Base-by-base conservation (phyloP, 805 yeast genomes). In the Cyberlindnera mycetangii region DNA sequence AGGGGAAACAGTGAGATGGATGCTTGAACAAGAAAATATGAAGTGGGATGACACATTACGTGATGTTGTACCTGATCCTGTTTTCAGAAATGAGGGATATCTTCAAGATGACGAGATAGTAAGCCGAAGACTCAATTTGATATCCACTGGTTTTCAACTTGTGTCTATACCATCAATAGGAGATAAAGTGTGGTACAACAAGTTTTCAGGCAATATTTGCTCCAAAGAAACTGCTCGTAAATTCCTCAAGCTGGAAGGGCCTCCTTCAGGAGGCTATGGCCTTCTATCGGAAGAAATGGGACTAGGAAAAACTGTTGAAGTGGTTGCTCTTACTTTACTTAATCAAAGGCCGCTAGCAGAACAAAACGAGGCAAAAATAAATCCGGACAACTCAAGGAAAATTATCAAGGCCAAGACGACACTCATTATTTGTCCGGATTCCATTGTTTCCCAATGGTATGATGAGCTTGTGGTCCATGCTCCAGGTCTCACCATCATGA, bases 251-350 rank as follows among this genome's bases (percentile, higher is more conserved):
- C 37, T 24, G 0, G 42, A 54, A 1, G 71, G 74, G 40, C 15
- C 5, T 1, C 36, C 44, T 5, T 28, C 36, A 1, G 37, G 43
- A 3, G 58, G 58, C 3, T 25, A 17, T 14, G 97, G 95, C 0
- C 66, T 93, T 7, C 62, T 93, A 27, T 85, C 93, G 1, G 99
- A 92, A 57, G 99, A 93, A 63, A 93, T 93, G 99, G 99, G 99
- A 0, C 72, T 93, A 7, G 99, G 99, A 0, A 93, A 93, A 59
- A 92, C 99, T 0, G 81, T 93, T 4, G 99, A 93, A 60, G 70
- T 89, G 12, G 70, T 87, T 2, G 71, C 95, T 0, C 66, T 92
- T 32, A 65, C 85, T 0, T 58, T 80, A 2, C 57, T 81, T 39
- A 84, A 93, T 60, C 80, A 69, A 25, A 65, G 97, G 14, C 71